Conservation (phyloP, 2,329 filamentous ascomycete genomes). For the Fusarium buxicola region DNA sequence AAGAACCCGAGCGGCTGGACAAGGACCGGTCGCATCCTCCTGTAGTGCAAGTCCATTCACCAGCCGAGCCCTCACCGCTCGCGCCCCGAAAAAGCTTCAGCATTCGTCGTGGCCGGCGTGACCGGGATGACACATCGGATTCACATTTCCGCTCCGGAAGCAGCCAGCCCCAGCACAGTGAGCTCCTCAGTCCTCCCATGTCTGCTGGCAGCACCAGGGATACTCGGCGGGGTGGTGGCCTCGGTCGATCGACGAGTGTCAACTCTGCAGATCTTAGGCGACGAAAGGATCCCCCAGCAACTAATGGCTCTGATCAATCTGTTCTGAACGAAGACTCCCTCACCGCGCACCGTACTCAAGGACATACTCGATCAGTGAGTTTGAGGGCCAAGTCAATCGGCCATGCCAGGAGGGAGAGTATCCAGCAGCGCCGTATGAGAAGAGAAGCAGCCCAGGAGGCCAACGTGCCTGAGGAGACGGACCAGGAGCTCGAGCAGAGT, state of each 20-base stretch:
- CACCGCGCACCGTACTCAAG: conserved; percentile 63
- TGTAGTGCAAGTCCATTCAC: conserved; percentile 81
- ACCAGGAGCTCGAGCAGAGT: conserved; percentile 77
- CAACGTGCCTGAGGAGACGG: conserved; percentile 91
- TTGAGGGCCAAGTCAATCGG: conserved; percentile 87
- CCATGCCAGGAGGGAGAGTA: conserved; percentile 89
- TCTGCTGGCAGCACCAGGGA: conserved; percentile 68
- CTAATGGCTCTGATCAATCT: conserved; percentile 84
- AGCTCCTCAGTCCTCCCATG: conserved; percentile 79
- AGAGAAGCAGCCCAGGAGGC: conserved; percentile 78
- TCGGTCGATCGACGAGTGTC: conserved; percentile 91
- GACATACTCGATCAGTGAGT: conserved; percentile 70
- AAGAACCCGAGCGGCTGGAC: conserved; percentile 72
- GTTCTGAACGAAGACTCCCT: conserved; percentile 65
- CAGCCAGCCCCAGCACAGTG: conserved; percentile 79
- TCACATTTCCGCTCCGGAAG: conserved; percentile 65
- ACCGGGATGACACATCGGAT: conserved; percentile 62
- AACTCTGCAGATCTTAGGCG: conserved; percentile 86
- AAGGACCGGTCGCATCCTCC: conserved; percentile 77
- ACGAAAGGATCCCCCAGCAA: conserved; percentile 77
- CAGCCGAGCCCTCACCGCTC: conserved; percentile 69
- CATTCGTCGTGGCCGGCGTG: conserved; percentile 71
- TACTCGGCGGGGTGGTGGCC: conserved; percentile 70
- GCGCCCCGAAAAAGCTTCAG: conserved; percentile 89
- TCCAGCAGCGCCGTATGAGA: conserved; percentile 83